Base-by-base conservation (phyloP, 208 protist species). In the Trypanosoma cruzi region DNA sequence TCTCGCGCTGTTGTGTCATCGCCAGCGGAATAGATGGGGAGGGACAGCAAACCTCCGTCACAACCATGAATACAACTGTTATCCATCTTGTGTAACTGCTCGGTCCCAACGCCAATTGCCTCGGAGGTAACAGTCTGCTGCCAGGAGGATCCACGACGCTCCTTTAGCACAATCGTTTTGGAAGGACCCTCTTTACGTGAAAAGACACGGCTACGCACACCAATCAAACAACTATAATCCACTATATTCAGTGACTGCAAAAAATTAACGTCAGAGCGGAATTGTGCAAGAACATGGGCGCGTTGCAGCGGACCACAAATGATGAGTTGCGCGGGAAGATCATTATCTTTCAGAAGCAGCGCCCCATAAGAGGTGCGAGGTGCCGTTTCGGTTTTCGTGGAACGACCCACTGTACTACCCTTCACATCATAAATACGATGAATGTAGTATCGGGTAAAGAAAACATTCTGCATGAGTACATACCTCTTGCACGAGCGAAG, bases 391-490 rank as follows among this genome's bases (percentile, higher is more conserved):
- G 18, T 56, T 11, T 81, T 64, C 5, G 84, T 89, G 0, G 77
- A 83, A 6, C 92, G 80, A 11, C 89, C 89, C 24, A 94, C 85
- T 14, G 87, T 90, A 63, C 88, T 96, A 49, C 95, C 95, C 78
- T 97, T 98, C 11, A 97, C 75, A 79, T 97, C 93, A 68, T 95
- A 97, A 56, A 91, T 89, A 32, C 86, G 82, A 69, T 97, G 80
- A 50, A 98, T 97, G 79, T 93, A 96, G 70, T 92, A 83, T 8
- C 70, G 69, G 11, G 94, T 95, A 24, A 75, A 71, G 60, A 97
- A 97, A 13, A 98, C 87, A 82, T 97, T 98, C 55, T 93, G 88
- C 92, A 97, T 98, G 11, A 97, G 72, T n/a, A 97, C 84, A 70
- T 96, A 97, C 52, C 80, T 81, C 61, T 85, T 78, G 50, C 70